phyloP scores from a whole-genome alignment of 768 basidiomycete genomes.

The Lactarius tabidus region DNA sequence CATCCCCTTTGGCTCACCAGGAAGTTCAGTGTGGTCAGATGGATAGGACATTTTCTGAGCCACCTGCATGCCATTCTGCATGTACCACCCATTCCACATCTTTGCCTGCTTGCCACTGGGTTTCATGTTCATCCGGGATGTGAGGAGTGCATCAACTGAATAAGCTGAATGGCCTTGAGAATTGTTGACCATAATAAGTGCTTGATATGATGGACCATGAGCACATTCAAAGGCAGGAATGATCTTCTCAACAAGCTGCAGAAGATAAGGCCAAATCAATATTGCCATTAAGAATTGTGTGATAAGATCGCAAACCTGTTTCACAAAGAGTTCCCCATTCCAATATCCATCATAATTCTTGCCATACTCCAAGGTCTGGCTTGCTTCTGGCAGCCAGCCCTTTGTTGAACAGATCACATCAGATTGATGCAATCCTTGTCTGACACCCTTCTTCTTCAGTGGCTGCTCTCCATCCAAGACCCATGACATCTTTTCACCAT shows the following conservation, averaged over 20 bases:
- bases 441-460: slow-evolving; percentile 39
- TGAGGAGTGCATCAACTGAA: slow-evolving; percentile 36
- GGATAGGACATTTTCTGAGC: too few species aligned
- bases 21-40: too few species aligned
- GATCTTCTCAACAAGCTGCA: slow-evolving; percentile 28
- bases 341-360: slow-evolving; percentile 43
- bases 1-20: too few species aligned
- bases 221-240: slow-evolving; percentile 25
- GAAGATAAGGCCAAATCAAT: too few species aligned
- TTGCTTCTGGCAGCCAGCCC: slow-evolving; percentile 37
- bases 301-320: slow-evolving; percentile 36
- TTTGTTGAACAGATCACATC: too few species aligned
- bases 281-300: too few species aligned
- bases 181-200: slow-evolving; percentile 40
- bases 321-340: slow-evolving; percentile 35
- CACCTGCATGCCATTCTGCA: not conserved
- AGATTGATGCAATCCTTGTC: slow-evolving; percentile 37
- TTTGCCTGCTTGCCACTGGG: slow-evolving; percentile 40
- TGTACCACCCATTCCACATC: slow-evolving; percentile 35
- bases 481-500: slow-evolving; percentile 35
- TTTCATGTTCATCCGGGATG: slow-evolving; percentile 35
- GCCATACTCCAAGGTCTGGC: slow-evolving; percentile 37
- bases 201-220: slow-evolving; percentile 32
- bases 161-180: slow-evolving; percentile 43
- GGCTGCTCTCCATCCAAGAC: slow-evolving; percentile 34